Evolutionary conservation across 2,329 filamentous ascomycete genomes (phyloP).

Genomic region (Colletotrichum cuscutae): DNA sequence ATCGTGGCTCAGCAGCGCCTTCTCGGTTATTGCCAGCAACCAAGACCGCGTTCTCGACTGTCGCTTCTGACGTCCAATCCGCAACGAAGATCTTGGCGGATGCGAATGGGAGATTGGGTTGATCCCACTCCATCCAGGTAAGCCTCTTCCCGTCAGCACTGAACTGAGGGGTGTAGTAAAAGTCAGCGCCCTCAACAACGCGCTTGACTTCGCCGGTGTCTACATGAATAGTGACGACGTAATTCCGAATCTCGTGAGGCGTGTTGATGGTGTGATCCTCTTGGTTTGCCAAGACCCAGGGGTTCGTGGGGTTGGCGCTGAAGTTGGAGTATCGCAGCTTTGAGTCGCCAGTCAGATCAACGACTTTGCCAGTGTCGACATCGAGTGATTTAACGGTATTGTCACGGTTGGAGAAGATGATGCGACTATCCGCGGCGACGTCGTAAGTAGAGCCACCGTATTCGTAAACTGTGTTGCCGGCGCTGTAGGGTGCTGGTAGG

Average conservation of each 20-base stretch:
- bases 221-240: conserved; percentile 51
- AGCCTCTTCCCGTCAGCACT: conserved; percentile 56
- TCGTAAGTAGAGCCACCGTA: conserved; percentile 61
- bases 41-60: conserved; percentile 43
- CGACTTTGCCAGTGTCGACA: conserved; percentile 47
- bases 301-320: conserved; percentile 47
- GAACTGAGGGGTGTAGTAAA: conserved; percentile 62
- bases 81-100: conserved; percentile 56
- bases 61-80: conserved; percentile 49
- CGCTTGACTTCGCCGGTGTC: conserved; percentile 52
- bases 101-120: conserved; percentile 64
- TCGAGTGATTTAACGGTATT: conserved; percentile 55
- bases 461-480: conserved; percentile 59
- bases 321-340: conserved; percentile 59
- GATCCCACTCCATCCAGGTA: conserved; percentile 65
- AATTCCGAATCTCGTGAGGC: conserved; percentile 47
- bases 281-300: conserved; percentile 61
- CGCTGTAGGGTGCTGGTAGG: conserved; percentile 55
- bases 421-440: conserved; percentile 48
- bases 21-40: conserved; percentile 55
- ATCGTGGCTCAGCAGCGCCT: conserved; percentile 60
- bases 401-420: conserved; percentile 59
- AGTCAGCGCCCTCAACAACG: conserved; percentile 58
- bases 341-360: conserved; percentile 43
- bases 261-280: conserved; percentile 57